A percentile compares a stretch with the other conserved stretches of the same genome.
Conservation (phyloP, 106 monocot species). For the Dendrobium huoshanense region DNA sequence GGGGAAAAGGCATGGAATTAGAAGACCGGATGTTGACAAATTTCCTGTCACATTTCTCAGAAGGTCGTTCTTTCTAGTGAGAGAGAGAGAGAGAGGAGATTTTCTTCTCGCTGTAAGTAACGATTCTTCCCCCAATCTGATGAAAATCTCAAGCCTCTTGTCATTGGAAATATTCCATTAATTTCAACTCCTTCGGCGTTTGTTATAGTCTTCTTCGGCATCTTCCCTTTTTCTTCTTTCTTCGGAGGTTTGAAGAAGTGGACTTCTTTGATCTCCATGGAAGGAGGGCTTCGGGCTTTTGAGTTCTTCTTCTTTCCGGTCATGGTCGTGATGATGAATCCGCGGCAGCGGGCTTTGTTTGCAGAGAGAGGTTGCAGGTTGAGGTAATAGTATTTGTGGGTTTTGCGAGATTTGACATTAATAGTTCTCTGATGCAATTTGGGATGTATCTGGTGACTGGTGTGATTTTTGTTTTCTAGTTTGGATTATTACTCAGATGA, state of each 20-base stretch:
- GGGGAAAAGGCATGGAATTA: constrained; percentile 23
- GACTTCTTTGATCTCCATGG: background rate
- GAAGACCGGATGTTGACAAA: constrained; percentile 69
- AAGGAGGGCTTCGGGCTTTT: constrained; percentile 1
- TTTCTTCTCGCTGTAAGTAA: background rate
- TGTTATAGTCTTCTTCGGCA: background rate
- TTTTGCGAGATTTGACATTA: background rate
- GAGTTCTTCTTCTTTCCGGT: background rate
- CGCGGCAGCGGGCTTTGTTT: background rate
- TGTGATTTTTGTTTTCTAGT: background rate
- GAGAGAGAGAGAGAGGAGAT: constrained; percentile 1
- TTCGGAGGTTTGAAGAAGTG: background rate
- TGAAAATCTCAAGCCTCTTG: background rate
- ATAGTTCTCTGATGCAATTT: background rate
- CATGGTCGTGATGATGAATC: background rate
- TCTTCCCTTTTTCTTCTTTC: background rate
- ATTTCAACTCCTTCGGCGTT: background rate
- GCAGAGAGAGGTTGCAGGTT: background rate
- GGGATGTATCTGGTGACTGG: background rate
- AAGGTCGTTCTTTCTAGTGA: constrained; percentile 49
- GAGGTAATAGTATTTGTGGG: background rate
- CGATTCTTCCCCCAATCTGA: background rate
- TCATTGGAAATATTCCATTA: background rate
- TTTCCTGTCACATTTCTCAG: constrained; percentile 61
- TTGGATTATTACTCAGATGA: background rate